Base-by-base conservation (phyloP, 1,139 yeast species). In the Suhomyces terraborum region DNA sequence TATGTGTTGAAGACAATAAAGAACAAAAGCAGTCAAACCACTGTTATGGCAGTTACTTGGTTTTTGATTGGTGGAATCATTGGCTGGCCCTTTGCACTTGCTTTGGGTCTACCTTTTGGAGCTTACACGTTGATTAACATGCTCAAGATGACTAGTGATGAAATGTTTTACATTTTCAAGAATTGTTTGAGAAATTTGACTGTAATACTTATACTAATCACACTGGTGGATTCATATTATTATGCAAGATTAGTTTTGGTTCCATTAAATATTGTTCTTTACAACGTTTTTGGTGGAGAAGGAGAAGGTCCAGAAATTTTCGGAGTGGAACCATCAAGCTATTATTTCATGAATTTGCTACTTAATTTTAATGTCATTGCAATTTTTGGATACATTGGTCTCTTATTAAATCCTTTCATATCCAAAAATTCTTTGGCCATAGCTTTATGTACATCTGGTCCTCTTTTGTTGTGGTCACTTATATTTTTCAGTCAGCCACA, bases 71-170 rank as follows among this genome's bases (percentile, higher is more conserved):
- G 93, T 6, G 94, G 94, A 0, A 56, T 91, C 1, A 50, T 85
- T 25, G 97, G 98, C 1, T 91, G 98, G 98, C 97, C 98, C 1
- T 91, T 91, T 63, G 80, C 85, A 0, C 63, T 87, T 44, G 82
- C 79, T 0, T 64, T 88, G 41, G 82, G 83, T 2, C 48, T 77
- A 4, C 94, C 95, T 0, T 69, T 82, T 48, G 75, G 79, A 1
- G 2, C 69, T 0, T 69, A 66, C 49, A 57, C 67, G 13, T 22
- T 62, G 9, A 18, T 45, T 19, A 32, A 41, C 12, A 16, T 33
- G 4, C 29, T n/a, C 31, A 40, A 30, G 2, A 51, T 27, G 35
- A 32, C 27, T 18, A 16, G 36, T 8, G 41, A 35, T 2, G 47
- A 52, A 2, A 22, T 59, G 6, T 12, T 43, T 8, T 22, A 41